Evolutionary conservation across 1,284 basidiomycete species (phyloP), one percentile per base, ranked within the genome.

Genomic region (Boletus smithii): DNA sequence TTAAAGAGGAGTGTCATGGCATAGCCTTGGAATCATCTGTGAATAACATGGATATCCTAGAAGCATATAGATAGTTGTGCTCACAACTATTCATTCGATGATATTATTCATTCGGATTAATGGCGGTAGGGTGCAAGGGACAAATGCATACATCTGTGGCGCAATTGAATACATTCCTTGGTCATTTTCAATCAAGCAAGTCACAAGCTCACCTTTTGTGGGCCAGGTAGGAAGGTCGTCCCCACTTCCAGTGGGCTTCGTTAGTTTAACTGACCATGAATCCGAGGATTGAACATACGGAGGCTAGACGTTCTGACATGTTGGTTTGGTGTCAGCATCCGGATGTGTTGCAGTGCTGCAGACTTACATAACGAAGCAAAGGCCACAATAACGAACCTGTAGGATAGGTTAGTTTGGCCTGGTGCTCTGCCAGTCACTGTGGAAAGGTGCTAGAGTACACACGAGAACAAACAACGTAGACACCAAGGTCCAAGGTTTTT

Each of bases 31-130:
- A 3, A 17, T 30, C 17, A 13, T 4, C 8, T n/a, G n/a, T n/a
- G n/a, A n/a, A n/a, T n/a, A n/a, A n/a, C n/a, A n/a, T n/a, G n/a
- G n/a, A n/a, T n/a, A n/a, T n/a, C n/a, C n/a, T n/a, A n/a, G n/a
- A n/a, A n/a, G n/a, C n/a, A n/a, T 11, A 26, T 23, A 2, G 16
- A 13, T 13, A 4, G 3, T 17, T 7, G 23, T 20, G 4, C 53
- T 44, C 23, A 54, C 53, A 54, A 17, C 53, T 44, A 24, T 52
- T 27, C n/a, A n/a, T n/a, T n/a, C n/a, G n/a, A n/a, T n/a, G n/a
- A n/a, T n/a, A n/a, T n/a, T n/a, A n/a, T n/a, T n/a, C n/a, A n/a
- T n/a, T n/a, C n/a, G n/a, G n/a, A n/a, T n/a, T n/a, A n/a, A n/a
- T n/a, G n/a, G n/a, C n/a, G n/a, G n/a, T n/a, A n/a, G n/a, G n/a